These are phyloP conservation scores for Akanthomyces lecanii DNA, from an alignment of 2,329 filamentous ascomycete species.

Conservation along the genomic window DNA sequence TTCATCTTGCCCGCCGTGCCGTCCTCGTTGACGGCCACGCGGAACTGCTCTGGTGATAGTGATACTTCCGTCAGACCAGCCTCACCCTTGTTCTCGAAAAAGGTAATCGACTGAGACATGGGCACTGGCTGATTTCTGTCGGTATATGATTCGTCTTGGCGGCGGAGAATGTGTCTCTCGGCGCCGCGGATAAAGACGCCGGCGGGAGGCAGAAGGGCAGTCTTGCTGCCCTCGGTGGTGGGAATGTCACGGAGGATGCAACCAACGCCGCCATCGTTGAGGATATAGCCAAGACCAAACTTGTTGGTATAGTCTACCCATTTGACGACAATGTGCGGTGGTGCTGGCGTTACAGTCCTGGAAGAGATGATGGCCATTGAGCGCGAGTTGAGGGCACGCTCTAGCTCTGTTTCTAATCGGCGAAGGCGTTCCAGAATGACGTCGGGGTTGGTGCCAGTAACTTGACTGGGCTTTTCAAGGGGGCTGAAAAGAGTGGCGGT, in stretches of 20 bases:
- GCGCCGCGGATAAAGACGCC: constrained; percentile 69
- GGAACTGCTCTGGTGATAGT: constrained; percentile 60
- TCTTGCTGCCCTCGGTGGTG: constrained; percentile 45
- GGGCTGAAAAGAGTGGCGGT: constrained; percentile 53
- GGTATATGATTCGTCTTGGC: constrained; percentile 49
- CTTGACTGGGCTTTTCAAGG: constrained; percentile 44
- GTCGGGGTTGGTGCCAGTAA: constrained; percentile 55
- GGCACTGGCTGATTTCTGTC: constrained; percentile 61
- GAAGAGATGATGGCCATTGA: constrained; percentile 57
- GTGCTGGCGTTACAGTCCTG: constrained; percentile 48
- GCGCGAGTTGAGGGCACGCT: constrained; percentile 59
- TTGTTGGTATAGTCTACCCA: constrained; percentile 91
- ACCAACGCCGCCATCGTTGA: constrained; percentile 76
- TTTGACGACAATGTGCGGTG: constrained; percentile 65
- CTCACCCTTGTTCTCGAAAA: constrained; percentile 68
- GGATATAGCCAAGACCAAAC: constrained; percentile 77
- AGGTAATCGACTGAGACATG: constrained; percentile 60
- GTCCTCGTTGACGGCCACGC: constrained; percentile 51
- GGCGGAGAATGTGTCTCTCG: constrained; percentile 64
- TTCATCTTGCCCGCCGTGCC: constrained; percentile 58
- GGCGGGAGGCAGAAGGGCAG: constrained; percentile 59
- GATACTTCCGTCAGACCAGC: constrained; percentile 59
- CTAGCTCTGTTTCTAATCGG: constrained; percentile 55
- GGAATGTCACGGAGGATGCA: constrained; percentile 60
- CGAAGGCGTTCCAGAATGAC: constrained; percentile 52